Conservation (phyloP, 2,329 filamentous ascomycete genomes). For the Fusarium drepaniforme region DNA sequence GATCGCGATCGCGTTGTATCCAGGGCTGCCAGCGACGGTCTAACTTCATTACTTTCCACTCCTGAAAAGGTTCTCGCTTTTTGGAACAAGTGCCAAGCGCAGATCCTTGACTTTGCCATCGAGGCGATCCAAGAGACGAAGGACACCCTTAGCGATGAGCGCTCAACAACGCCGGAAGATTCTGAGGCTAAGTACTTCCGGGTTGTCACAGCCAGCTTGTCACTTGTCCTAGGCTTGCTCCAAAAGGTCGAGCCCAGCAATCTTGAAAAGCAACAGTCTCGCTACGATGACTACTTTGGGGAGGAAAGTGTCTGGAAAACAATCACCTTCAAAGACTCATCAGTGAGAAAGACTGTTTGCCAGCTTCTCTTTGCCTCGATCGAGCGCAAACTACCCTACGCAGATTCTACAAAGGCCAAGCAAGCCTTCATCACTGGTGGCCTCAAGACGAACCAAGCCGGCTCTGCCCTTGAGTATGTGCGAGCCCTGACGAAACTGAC, state of each 20-base stretch:
- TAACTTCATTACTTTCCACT: slow-evolving; percentile 80
- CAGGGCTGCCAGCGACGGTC: slow-evolving; percentile 81
- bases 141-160: slow-evolving; percentile 88
- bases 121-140: slow-evolving; percentile 85
- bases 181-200: slow-evolving; percentile 87
- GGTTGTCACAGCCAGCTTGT: slow-evolving; percentile 71
- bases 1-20: slow-evolving; percentile 85
- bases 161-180: slow-evolving; percentile 86
- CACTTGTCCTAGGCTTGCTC: slow-evolving; percentile 66
- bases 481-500: slow-evolving; percentile 77
- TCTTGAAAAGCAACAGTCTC: slow-evolving; percentile 68
- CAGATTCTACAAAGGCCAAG: slow-evolving; percentile 64
- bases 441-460: slow-evolving; percentile 77
- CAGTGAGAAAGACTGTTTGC: slow-evolving; percentile 64
- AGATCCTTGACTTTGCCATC: slow-evolving; percentile 85
- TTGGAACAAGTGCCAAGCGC: slow-evolving; percentile 83
- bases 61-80: slow-evolving; percentile 83
- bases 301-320: slow-evolving; percentile 76
- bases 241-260: slow-evolving; percentile 63
- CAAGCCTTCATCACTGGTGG: slow-evolving; percentile 78
- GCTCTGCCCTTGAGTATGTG: slow-evolving; percentile 80
- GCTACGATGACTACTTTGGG: slow-evolving; percentile 75
- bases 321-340: slow-evolving; percentile 71
- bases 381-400: slow-evolving; percentile 60
- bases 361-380: slow-evolving; percentile 65